Percentiles rank a stretch among this genome's conserved stretches.
phyloP scores from a whole-genome alignment of 768 basidiomycete species.

The Termitomyces sp. region DNA sequence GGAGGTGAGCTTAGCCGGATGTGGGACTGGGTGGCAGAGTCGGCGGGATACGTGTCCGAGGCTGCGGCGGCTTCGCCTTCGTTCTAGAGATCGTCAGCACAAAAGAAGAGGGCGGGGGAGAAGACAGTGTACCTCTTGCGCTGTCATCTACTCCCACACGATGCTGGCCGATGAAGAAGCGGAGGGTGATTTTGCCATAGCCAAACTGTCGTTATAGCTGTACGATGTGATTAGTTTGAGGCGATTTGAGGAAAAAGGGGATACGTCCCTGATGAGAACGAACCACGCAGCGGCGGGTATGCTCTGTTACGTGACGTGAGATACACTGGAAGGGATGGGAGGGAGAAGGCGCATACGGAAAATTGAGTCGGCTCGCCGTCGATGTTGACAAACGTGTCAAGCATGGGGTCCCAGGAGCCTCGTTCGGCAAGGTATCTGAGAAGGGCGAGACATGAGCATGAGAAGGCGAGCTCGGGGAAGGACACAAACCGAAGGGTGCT shows the following conservation, averaged over 20 bases:
- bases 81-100: background rate
- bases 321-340: background rate
- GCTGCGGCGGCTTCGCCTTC: conserved; percentile 18
- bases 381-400: conserved; percentile 79
- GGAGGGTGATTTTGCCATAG: conserved; percentile 89
- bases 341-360: conserved; percentile 42
- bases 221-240: background rate
- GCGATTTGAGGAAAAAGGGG: background rate
- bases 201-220: conserved; percentile 41
- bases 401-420: conserved; percentile 81
- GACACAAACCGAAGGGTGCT: conserved; percentile 72
- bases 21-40: conserved; percentile 11
- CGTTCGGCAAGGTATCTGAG: conserved; percentile 84
- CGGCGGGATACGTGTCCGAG: background rate
- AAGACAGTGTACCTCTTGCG: conserved; percentile 34
- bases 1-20: conserved; percentile 12
- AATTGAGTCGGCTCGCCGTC: conserved; percentile 86
- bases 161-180: conserved; percentile 82
- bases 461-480: background rate
- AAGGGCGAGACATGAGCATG: background rate
- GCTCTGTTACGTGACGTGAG: conserved; percentile 21
- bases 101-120: background rate
- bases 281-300: conserved; percentile 63
- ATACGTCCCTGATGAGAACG: conserved; percentile 73
- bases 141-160: conserved; percentile 84